phyloP scores from a whole-genome alignment of 2,329 filamentous ascomycete species.

The Botrytis fabae region DNA sequence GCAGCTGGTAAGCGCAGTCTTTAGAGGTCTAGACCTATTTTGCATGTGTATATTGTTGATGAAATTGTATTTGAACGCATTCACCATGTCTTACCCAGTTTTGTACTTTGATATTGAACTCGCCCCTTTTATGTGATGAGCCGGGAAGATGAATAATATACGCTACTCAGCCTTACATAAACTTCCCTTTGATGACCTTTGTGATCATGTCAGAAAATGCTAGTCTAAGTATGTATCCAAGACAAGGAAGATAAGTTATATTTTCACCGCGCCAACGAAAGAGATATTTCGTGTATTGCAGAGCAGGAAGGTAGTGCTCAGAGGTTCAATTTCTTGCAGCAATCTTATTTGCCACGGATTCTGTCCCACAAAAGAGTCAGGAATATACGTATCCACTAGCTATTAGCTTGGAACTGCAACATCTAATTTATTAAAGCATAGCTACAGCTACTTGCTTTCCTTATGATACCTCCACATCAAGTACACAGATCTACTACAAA shows the following conservation, averaged over 20 bases:
- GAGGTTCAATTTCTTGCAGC: background rate
- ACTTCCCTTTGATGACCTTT: background rate
- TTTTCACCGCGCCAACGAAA: background rate
- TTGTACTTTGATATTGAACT: background rate
- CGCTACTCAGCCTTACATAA: background rate
- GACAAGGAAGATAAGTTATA: background rate
- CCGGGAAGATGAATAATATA: background rate
- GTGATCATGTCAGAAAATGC: background rate
- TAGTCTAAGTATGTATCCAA: background rate
- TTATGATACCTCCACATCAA: background rate
- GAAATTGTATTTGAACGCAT: background rate
- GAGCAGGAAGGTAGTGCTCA: no score
- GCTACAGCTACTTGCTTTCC: background rate
- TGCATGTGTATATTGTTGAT: background rate
- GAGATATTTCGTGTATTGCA: background rate
- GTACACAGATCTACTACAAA: background rate
- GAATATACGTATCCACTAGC: background rate
- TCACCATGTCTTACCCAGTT: fast-evolving
- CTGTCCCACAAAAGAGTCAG: background rate
- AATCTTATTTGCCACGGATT: background rate
- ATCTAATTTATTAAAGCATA: background rate
- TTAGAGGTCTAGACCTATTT: background rate
- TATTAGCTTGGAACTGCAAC: background rate
- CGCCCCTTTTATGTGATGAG: background rate
- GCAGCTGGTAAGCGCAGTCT: background rate